phyloP scores from a whole-genome alignment of 116 monocot species.

The Cymodocea nodosa region DNA sequence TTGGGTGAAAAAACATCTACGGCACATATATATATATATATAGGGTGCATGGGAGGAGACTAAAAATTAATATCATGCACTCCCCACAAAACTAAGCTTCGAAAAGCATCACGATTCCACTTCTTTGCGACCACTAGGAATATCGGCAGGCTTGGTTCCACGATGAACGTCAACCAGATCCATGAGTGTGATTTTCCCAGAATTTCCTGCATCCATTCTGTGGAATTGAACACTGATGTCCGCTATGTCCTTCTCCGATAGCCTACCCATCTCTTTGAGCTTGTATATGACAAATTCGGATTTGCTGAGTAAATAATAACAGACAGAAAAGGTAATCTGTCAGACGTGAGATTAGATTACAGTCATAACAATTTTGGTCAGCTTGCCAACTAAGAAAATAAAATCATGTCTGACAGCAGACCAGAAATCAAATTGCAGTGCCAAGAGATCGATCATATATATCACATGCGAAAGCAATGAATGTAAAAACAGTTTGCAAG shows the following conservation, averaged over 20 bases:
- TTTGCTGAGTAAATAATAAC: conserved; percentile 24
- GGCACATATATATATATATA: too few species aligned
- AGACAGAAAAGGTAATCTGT: not conserved
- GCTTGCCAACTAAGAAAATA: not conserved
- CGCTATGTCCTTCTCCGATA: conserved; percentile 43
- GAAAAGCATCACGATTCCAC: not conserved
- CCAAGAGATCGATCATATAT: too few species aligned
- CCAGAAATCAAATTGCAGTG: too few species aligned
- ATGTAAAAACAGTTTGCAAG: too few species aligned
- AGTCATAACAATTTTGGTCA: not conserved
- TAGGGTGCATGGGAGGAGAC: too few species aligned
- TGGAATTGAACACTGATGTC: conserved; percentile 47
- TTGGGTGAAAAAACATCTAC: too few species aligned
- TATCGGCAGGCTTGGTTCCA: not conserved
- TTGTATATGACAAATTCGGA: conserved; percentile 68
- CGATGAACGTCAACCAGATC: conserved; percentile 7
- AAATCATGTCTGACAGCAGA: too few species aligned
- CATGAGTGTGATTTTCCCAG: conserved; percentile 46
- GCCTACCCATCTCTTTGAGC: conserved; percentile 69
- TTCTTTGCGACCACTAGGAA: not conserved
- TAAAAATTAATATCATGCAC: too few species aligned
- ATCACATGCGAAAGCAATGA: too few species aligned
- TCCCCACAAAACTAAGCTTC: too few species aligned
- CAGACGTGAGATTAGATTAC: not conserved
- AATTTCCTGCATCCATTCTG: conserved; percentile 30